A percentile compares a stretch with the other conserved stretches of the same genome.
Evolutionary conservation across 345 rosid species (phyloP).

Genomic region (Eucalyptus sp.): DNA sequence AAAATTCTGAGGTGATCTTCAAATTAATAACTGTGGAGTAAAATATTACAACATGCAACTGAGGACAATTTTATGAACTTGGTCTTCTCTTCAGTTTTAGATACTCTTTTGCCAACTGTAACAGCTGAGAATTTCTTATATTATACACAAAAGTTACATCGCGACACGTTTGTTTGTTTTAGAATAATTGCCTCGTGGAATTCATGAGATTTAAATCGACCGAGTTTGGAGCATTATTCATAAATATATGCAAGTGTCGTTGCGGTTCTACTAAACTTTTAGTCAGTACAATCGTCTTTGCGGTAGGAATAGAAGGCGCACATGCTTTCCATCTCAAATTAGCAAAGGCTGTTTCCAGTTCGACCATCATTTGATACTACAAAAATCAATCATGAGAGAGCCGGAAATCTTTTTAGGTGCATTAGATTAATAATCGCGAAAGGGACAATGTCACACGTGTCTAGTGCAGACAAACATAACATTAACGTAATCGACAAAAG

Average conservation of each 20-base stretch:
- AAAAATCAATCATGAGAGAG: neutral
- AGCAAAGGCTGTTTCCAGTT: neutral
- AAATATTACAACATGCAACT: neutral
- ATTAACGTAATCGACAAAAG: neutral
- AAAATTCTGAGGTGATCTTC: neutral
- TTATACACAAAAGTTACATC: neutral
- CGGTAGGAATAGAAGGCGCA: neutral
- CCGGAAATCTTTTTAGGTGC: neutral
- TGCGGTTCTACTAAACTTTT: neutral
- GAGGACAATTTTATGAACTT: neutral
- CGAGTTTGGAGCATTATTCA: neutral
- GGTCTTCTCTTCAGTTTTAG: neutral
- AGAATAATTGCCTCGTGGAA: neutral
- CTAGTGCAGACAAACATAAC: neutral
- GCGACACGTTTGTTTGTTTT: neutral
- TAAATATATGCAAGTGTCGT: neutral
- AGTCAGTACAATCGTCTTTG: neutral
- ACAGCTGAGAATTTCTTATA: neutral
- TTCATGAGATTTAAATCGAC: neutral
- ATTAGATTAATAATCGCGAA: neutral
- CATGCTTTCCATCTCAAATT: neutral
- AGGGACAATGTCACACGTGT: neutral
- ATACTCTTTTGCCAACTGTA: neutral
- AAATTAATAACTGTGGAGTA: neutral
- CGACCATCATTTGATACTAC: neutral